Evolutionary conservation across 2,329 filamentous ascomycete genomes (phyloP).

Genomic region (Lachnellula subtilissima): DNA sequence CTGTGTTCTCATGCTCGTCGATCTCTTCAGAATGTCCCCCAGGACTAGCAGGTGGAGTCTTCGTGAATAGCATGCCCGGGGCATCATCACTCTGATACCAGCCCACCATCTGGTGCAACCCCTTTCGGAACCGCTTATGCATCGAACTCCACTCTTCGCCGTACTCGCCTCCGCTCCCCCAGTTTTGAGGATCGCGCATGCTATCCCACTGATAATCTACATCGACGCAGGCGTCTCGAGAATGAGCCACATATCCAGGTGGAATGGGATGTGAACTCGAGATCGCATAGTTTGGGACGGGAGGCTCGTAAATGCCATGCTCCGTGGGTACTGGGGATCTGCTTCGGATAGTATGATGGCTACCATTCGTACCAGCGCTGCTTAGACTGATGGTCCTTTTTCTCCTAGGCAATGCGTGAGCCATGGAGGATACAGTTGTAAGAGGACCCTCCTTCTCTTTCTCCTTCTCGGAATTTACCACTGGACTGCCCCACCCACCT

Average conservation of each 20-base stretch:
- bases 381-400: constrained; percentile 33
- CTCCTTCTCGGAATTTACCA: constrained; percentile 19
- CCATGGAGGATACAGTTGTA: constrained; percentile 23
- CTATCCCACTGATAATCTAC: constrained; percentile 98
- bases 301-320: constrained; percentile 61
- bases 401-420: constrained; percentile 24
- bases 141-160: constrained; percentile 95
- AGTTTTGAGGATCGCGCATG: constrained; percentile 69
- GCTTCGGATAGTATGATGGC: constrained; percentile 11
- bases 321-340: constrained; percentile 15
- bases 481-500: constrained; percentile 33
- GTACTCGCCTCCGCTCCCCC: constrained; percentile 82
- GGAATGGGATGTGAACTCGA: constrained; percentile 78
- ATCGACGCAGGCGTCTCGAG: constrained; percentile 75
- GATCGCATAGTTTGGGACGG: constrained; percentile 77
- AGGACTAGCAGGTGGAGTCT: constrained; percentile 34
- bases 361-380: constrained; percentile 26
- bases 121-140: constrained; percentile 83
- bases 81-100: constrained; percentile 68
- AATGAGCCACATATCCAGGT: constrained; percentile 82
- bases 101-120: constrained; percentile 70
- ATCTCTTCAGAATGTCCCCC: constrained; percentile 36
- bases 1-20: constrained; percentile 56
- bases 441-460: constrained; percentile 25
- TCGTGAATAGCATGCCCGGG: constrained; percentile 48